These are phyloP conservation scores for Arachis monticola DNA, from an alignment of 331 rosid genomes.

Conservation along the genomic window DNA sequence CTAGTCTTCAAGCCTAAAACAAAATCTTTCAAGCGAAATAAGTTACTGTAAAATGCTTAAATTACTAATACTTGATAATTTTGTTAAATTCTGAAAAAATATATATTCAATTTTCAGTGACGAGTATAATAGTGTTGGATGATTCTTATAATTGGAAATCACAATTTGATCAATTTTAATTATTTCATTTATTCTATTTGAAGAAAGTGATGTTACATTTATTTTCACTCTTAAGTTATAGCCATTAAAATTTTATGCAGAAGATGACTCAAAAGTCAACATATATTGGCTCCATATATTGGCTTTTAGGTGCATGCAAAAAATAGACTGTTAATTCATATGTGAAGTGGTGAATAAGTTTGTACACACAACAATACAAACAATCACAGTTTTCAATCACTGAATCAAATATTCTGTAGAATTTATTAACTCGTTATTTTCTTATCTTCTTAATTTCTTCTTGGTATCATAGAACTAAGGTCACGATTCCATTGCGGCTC, in stretches of 20 bases:
- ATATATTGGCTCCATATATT: background rate
- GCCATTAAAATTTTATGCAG: background rate
- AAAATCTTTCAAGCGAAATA: constrained; percentile 29
- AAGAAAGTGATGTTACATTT: constrained; percentile 14
- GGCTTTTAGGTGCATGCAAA: constrained; percentile 5
- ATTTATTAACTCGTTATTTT: too few relatives aligned
- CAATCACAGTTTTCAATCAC: too few relatives aligned
- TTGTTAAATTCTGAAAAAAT: too few relatives aligned
- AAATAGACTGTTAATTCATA: background rate
- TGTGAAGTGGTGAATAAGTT: too few relatives aligned
- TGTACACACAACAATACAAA: too few relatives aligned
- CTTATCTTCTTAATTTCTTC: too few relatives aligned
- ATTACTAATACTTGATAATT: too few relatives aligned
- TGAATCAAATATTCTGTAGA: too few relatives aligned
- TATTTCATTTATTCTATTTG: constrained; percentile 1
- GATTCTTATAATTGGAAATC: background rate
- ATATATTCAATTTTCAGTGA: too few relatives aligned
- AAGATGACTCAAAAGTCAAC: background rate
- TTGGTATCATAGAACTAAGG: too few relatives aligned
- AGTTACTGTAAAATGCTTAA: background rate
- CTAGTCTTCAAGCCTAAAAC: constrained; percentile 11
- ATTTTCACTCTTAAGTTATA: background rate
- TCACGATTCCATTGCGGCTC: too few relatives aligned
- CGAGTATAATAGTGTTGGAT: too few relatives aligned
- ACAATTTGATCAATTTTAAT: background rate